Percentiles rank a stretch among this genome's conserved stretches.
Evolutionary conservation across 805 yeast genomes (phyloP).

Genomic region (Saturnispora quitensis): DNA sequence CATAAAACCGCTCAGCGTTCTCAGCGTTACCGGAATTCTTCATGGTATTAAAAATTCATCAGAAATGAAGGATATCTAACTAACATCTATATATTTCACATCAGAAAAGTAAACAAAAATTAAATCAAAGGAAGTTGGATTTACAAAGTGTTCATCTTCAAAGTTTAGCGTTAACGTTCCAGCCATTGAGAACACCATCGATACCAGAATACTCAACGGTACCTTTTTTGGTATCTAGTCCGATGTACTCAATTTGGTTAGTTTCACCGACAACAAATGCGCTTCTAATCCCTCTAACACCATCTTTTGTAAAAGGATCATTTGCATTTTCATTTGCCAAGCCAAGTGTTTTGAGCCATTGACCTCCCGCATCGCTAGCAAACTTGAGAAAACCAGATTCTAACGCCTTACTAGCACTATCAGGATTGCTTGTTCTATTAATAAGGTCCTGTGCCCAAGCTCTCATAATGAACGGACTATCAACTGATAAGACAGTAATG

Average conservation of each 20-base stretch:
- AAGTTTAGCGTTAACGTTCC: neutral
- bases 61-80: neutral
- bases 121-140: too few species aligned
- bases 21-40: too few species aligned
- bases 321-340: constrained; percentile 8
- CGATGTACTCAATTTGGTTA: constrained; percentile 27
- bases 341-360: constrained; percentile 8
- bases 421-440: constrained; percentile 19
- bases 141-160: neutral
- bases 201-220: constrained; percentile 11
- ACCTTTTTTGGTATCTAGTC: constrained; percentile 35
- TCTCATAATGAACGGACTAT: constrained; percentile 33
- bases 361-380: constrained; percentile 43
- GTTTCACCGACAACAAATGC: constrained; percentile 54
- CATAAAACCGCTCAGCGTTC: too few species aligned
- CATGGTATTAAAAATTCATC: neutral
- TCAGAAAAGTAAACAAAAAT: too few species aligned
- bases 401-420: neutral
- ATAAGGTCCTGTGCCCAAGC: constrained; percentile 44
- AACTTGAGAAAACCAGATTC: constrained; percentile 31
- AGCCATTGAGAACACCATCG: constrained; percentile 10
- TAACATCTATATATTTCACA: too few species aligned
- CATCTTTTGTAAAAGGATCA: constrained; percentile 10
- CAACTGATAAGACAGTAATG: constrained; percentile 31
- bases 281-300: constrained; percentile 37